Conservation (phyloP, 768 basidiomycete genomes). For the Rhodotorula graminis region DNA sequence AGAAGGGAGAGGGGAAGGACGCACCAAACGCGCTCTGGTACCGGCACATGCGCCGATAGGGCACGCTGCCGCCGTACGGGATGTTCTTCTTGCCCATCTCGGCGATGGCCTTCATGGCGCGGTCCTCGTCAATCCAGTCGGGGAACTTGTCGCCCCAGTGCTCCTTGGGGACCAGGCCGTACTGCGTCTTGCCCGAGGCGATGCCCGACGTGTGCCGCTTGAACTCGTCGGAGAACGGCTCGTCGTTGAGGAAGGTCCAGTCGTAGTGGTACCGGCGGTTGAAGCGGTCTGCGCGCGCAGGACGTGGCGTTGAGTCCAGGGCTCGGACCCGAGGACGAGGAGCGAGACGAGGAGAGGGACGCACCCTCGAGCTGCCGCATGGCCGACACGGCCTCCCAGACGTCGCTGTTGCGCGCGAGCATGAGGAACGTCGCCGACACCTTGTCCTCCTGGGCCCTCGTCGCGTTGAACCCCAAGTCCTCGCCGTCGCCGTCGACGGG, state of each 20-base stretch:
- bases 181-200: conserved; percentile 36
- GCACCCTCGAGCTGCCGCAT: conserved; percentile 25
- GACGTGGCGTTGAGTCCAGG: too few relatives aligned
- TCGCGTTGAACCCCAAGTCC: not conserved
- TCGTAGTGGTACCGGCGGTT: conserved; percentile 55
- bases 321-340: too few relatives aligned
- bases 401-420: conserved; percentile 20
- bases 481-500: not conserved
- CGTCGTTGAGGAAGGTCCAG: conserved; percentile 80
- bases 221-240: conserved; percentile 63
- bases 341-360: not conserved
- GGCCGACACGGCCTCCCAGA: conserved; percentile 12
- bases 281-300: conserved; percentile 45
- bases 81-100: conserved; percentile 26
- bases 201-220: conserved; percentile 52
- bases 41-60: not conserved
- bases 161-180: conserved; percentile 49
- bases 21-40: not conserved
- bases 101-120: conserved; percentile 1
- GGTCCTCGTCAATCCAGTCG: conserved; percentile 14
- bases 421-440: conserved; percentile 24
- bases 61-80: conserved; percentile 16
- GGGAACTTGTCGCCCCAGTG: conserved; percentile 57
- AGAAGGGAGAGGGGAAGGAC: too few relatives aligned
- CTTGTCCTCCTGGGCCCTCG: not conserved